phyloP scores from a whole-genome alignment of 2,329 filamentous ascomycete genomes.

The Pestalotiopsis sp. region DNA sequence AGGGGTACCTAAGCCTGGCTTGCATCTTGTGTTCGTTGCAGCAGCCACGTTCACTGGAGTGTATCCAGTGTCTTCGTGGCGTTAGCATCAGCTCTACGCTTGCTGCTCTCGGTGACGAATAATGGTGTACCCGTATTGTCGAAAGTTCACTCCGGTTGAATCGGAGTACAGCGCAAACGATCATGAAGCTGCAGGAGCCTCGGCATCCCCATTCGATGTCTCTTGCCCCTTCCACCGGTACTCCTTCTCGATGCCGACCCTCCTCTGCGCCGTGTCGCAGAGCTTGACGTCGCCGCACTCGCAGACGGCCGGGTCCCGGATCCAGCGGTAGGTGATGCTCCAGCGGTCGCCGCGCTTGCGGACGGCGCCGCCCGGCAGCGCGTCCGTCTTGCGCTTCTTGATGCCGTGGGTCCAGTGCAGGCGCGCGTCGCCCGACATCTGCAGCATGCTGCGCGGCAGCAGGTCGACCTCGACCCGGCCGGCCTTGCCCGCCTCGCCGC shows the following conservation, averaged over 20 bases:
- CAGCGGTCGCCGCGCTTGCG: slow-evolving; percentile 47
- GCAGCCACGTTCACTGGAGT: too few relatives aligned
- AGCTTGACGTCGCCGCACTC: slow-evolving; percentile 52
- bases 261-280: slow-evolving; percentile 53
- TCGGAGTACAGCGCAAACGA: neutral
- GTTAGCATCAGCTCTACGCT: too few relatives aligned
- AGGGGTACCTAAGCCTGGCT: too few relatives aligned
- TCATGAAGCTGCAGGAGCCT: neutral
- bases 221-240: slow-evolving; percentile 46
- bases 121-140: too few relatives aligned
- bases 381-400: slow-evolving; percentile 54
- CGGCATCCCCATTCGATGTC: neutral
- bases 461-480: slow-evolving; percentile 47
- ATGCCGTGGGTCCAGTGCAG: slow-evolving; percentile 61
- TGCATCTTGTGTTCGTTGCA: too few relatives aligned
- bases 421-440: slow-evolving; percentile 51
- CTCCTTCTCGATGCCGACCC: slow-evolving; percentile 49
- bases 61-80: too few relatives aligned
- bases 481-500: neutral
- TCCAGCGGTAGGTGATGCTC: slow-evolving; percentile 60
- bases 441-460: slow-evolving; percentile 50
- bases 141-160: too few relatives aligned
- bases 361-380: slow-evolving; percentile 45
- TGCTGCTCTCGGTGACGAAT: too few relatives aligned
- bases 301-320: slow-evolving; percentile 47